Percentiles rank a stretch among this genome's conserved stretches.
Conservation (phyloP, 768 basidiomycete genomes). For the Pholiota molesta region DNA sequence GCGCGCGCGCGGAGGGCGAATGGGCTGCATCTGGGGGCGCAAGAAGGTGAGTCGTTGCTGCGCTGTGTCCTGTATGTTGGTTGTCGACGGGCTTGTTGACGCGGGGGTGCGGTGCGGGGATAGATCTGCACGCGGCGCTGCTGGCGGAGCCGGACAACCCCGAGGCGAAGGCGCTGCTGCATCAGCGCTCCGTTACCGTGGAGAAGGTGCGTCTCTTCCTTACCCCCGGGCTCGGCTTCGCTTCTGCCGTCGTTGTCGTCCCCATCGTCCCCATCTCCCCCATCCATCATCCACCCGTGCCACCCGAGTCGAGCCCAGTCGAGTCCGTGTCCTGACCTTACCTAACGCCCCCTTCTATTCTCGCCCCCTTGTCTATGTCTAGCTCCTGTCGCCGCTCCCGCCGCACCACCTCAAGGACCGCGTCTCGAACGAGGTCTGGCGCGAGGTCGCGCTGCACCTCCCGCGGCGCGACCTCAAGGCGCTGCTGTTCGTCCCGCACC, state of each 20-base stretch:
- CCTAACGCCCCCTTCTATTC: neutral
- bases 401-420: slow-evolving; percentile 44
- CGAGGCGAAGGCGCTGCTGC: slow-evolving; percentile 63
- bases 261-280: neutral
- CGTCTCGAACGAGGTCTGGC: slow-evolving; percentile 74
- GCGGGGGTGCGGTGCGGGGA: neutral
- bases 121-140: slow-evolving; percentile 71
- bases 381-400: slow-evolving; percentile 46
- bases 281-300: neutral
- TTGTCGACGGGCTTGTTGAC: no score
- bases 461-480: slow-evolving; percentile 68
- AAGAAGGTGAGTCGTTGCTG: slow-evolving; percentile 59
- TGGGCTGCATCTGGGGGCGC: slow-evolving; percentile 61
- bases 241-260: neutral
- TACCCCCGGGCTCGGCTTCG: no score
- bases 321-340: neutral
- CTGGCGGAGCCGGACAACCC: slow-evolving; percentile 67
- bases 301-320: neutral
- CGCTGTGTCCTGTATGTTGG: no score
- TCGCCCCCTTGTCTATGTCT: neutral
- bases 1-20: slow-evolving; percentile 67
- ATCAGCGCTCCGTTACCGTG: slow-evolving; percentile 56
- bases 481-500: slow-evolving; percentile 65
- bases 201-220: slow-evolving; percentile 47
- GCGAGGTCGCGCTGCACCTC: slow-evolving; percentile 64